Conservation (phyloP, 1,139 yeast species). For the Kluyveromyces sp. region DNA sequence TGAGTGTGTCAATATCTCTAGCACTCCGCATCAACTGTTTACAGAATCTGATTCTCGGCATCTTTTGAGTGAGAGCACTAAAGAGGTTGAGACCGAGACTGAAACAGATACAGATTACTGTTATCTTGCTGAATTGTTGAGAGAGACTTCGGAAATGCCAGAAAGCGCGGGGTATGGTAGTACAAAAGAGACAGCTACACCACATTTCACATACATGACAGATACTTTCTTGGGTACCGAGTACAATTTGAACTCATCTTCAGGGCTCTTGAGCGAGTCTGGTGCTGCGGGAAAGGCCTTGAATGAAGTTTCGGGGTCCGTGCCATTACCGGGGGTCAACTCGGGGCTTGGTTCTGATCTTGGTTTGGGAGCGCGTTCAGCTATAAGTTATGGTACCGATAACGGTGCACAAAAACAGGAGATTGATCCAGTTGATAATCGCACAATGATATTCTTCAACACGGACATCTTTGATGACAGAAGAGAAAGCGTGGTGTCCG, state of each 20-base stretch:
- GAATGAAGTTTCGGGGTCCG: neutral
- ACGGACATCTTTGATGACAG: slow-evolving; percentile 1
- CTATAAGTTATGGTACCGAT: neutral
- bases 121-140: neutral
- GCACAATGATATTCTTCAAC: neutral
- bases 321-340: neutral
- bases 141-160: neutral
- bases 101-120: neutral
- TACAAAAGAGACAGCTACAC: neutral
- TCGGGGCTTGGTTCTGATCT: neutral
- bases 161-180: neutral
- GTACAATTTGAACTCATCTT: neutral
- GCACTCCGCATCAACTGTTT: neutral
- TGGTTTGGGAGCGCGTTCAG: neutral
- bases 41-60: neutral
- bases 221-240: neutral
- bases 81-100: neutral
- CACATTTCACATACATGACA: slow-evolving; percentile 3
- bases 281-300: neutral
- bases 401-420: neutral
- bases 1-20: neutral
- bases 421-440: neutral
- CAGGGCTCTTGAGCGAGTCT: neutral
- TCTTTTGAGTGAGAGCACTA: neutral
- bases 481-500: slow-evolving; percentile 5